These are phyloP conservation scores for Centella asiatica DNA, from an alignment of 129 eudicot species.

Conservation along the genomic window DNA sequence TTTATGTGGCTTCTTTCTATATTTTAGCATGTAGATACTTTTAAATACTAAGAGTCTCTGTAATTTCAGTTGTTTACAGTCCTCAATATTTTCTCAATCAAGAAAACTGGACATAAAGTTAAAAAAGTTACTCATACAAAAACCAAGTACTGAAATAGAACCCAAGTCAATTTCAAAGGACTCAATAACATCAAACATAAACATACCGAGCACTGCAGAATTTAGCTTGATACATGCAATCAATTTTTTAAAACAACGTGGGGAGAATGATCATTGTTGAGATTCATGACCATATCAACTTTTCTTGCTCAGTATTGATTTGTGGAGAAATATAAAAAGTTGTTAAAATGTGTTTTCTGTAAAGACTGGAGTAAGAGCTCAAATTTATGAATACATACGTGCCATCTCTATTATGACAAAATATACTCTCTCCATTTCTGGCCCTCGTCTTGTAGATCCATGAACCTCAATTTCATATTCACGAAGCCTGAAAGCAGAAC, in stretches of 20 bases:
- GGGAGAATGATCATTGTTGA: neutral
- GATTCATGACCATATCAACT: neutral
- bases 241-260: neutral
- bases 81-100: neutral
- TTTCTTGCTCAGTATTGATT: neutral
- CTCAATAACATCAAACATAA: too few relatives aligned
- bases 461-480: slow-evolving; percentile 66
- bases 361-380: neutral
- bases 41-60: too few relatives aligned
- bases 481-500: slow-evolving; percentile 50
- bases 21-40: too few relatives aligned
- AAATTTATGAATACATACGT: slow-evolving; percentile 43
- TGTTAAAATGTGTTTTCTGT: neutral
- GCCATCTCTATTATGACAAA: slow-evolving; percentile 88
- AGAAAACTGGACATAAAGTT: neutral
- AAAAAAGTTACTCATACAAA: too few relatives aligned
- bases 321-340: neutral
- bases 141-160: too few relatives aligned
- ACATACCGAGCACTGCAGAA: neutral
- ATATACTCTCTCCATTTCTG: slow-evolving; percentile 71
- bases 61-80: neutral
- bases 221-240: neutral
- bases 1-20: too few relatives aligned
- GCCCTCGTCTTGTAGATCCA: slow-evolving; percentile 59
- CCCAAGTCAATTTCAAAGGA: too few relatives aligned